Base-by-base conservation (phyloP, 2,329 filamentous ascomycete species). In the Pyricularia grisea region DNA sequence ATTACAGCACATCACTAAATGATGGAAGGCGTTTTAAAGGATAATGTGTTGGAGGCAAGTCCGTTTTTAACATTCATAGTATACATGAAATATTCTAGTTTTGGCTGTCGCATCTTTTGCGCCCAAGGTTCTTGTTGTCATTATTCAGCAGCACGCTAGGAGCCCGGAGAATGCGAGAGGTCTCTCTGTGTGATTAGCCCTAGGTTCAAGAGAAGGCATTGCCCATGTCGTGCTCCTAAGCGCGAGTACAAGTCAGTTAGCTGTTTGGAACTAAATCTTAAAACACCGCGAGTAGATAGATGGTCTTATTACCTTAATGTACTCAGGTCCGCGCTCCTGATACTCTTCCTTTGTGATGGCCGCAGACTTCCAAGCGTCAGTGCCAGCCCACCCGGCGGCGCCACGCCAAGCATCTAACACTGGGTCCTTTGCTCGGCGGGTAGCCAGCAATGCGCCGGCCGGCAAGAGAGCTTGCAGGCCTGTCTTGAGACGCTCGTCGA, bases 361-460 rank as follows among this genome's bases (percentile, higher is more conserved):
- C 4, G 88, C 88, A 50, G 81, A 79, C 76, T 84, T 87, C 80
- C 89, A 89, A 25, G 84, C 83, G 36, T 82, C 76, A 1, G 84
- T 83, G 14, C 86, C 83, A 23, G 90, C 91, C 94, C 95, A 99
- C 71, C 87, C 84, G 14, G 95, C 94, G 0, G 95, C 95, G 9
- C 95, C 95, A 78, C 86, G 92, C 95, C 95, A 99, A 3, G 94
- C 92, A 83, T 99, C 95, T 50, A 96, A 81, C 30, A 95, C 77
- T 2, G 92, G 87, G 77, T 98, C 89, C 69, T 83, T 81, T 0
- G 95, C 95, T 66, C 86, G 87, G 61, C 95, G 85, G 25, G 97
- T 87, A 12, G 77, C 79, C n/a, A 97, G 80, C 33, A 86, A 83
- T 23, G 88, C 81, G 14, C 88, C 89, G 17, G 88, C 84, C 1